A percentile compares a stretch with the other conserved stretches of the same genome.
Conservation (phyloP, 1,284 basidiomycete species). For the Austroboletus novae-zelandiae region DNA sequence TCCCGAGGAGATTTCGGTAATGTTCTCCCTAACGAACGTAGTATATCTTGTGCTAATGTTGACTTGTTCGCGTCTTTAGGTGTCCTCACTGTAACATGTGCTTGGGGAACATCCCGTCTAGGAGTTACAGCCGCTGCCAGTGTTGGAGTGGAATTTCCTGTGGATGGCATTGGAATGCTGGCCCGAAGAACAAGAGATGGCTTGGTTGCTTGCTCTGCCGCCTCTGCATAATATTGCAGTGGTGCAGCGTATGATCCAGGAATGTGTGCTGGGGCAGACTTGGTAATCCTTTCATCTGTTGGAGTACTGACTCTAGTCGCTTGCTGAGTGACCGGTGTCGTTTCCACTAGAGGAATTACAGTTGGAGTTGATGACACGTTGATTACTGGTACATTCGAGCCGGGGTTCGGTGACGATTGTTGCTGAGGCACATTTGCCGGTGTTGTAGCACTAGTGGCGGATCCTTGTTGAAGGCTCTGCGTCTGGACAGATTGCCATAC, state of each 20-base stretch:
- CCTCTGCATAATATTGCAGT: slow-evolving; percentile 21
- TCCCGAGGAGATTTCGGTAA: slow-evolving; percentile 3
- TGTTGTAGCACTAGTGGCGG: background rate
- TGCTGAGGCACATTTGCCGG: background rate
- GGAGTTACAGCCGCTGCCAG: slow-evolving; percentile 6
- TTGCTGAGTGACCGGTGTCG: background rate
- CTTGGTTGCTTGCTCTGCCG: slow-evolving; percentile 2
- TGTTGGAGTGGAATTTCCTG: background rate
- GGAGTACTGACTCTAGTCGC: background rate
- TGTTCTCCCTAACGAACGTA: slow-evolving; percentile 38
- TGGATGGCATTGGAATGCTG: background rate
- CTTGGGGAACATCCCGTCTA: background rate
- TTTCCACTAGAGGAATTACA: background rate
- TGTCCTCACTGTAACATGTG: slow-evolving; percentile 15
- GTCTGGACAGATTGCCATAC: slow-evolving; percentile 11
- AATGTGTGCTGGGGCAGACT: background rate
- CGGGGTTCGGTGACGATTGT: background rate
- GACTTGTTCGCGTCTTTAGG: slow-evolving; percentile 38
- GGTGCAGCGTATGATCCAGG: slow-evolving; percentile 15
- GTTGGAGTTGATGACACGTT: background rate
- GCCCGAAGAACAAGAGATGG: slow-evolving; percentile 3
- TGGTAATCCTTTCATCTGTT: background rate
- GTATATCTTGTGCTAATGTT: slow-evolving; percentile 43
- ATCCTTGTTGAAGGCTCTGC: slow-evolving; percentile 4
- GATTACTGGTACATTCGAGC: background rate